These are phyloP conservation scores for Bruguiera parviflora DNA, from an alignment of 345 rosid genomes.

Conservation along the genomic window DNA sequence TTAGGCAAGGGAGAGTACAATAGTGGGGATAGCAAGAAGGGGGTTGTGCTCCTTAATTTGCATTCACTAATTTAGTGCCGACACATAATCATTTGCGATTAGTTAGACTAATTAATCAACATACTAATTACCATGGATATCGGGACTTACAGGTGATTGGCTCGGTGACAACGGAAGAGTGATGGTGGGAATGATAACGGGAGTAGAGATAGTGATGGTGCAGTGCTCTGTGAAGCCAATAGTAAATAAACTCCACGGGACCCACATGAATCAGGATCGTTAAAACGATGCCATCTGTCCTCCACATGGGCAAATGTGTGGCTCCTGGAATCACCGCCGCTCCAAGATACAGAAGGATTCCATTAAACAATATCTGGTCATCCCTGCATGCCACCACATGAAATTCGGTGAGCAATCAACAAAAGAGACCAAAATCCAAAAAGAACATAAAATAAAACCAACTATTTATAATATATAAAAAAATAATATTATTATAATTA, in stretches of 20 bases:
- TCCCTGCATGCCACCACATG: conserved; percentile 41
- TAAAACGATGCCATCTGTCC: conserved; percentile 48
- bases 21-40: too few relatives aligned
- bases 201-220: conserved; percentile 84
- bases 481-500: too few relatives aligned
- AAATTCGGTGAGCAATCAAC: too few relatives aligned
- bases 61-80: too few relatives aligned
- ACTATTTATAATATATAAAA: too few relatives aligned
- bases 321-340: conserved; percentile 16
- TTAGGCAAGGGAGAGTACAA: too few relatives aligned
- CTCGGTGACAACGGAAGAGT: conserved; percentile 77
- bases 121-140: too few relatives aligned
- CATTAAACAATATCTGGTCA: conserved; percentile 64
- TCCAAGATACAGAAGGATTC: conserved; percentile 40
- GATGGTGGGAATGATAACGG: conserved; percentile 92
- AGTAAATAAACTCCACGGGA: conserved; percentile 76
- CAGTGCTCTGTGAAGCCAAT: conserved; percentile 74
- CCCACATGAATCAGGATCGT: conserved; percentile 54
- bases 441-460: too few relatives aligned
- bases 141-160: conserved; percentile 62
- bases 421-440: too few relatives aligned
- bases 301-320: conserved; percentile 55
- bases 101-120: too few relatives aligned
- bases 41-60: too few relatives aligned
- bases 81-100: too few relatives aligned